A percentile compares a stretch with the other conserved stretches of the same genome.
Conservation (phyloP, 2,329 filamentous ascomycete genomes). For the Penicillium sp. region DNA sequence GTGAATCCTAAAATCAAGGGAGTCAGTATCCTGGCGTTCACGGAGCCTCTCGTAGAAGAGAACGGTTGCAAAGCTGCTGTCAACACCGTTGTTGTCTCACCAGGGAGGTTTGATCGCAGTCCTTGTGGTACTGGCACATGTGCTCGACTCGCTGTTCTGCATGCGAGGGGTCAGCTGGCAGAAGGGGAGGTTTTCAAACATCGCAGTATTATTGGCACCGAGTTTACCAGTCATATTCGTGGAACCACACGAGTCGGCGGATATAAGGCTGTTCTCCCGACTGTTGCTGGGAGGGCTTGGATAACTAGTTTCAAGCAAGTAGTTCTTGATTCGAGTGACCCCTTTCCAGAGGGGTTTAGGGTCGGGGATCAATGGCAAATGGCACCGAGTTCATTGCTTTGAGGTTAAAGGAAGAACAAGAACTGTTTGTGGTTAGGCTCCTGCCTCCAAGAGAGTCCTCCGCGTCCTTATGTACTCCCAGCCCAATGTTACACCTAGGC, state of each 20-base stretch:
- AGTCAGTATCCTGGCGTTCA: conserved; percentile 41
- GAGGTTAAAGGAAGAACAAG: neutral
- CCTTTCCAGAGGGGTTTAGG: conserved; percentile 43
- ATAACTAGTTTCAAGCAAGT: conserved; percentile 46
- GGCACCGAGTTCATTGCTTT: conserved; percentile 4
- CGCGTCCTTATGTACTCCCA: neutral
- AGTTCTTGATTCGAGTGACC: conserved; percentile 45
- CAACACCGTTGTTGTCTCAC: conserved; percentile 46
- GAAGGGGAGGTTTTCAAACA: conserved; percentile 39
- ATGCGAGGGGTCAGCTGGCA: conserved; percentile 39
- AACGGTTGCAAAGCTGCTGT: conserved; percentile 27
- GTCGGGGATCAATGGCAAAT: conserved; percentile 32
- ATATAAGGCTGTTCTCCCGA: conserved; percentile 41
- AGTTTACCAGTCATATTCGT: conserved; percentile 41
- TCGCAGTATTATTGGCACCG: conserved; percentile 43
- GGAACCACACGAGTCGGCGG: conserved; percentile 39
- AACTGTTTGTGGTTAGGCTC: neutral
- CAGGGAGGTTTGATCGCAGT: conserved; percentile 47
- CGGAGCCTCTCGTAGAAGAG: conserved; percentile 29
- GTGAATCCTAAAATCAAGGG: conserved; percentile 43
- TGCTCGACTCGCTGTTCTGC: conserved; percentile 44
- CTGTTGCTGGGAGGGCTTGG: conserved; percentile 46
- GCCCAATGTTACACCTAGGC: neutral
- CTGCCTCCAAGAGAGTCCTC: neutral
- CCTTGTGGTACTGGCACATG: conserved; percentile 48